Conservation (phyloP, 306 rosid genomes). For the Cotoneaster glaucophyllus region DNA sequence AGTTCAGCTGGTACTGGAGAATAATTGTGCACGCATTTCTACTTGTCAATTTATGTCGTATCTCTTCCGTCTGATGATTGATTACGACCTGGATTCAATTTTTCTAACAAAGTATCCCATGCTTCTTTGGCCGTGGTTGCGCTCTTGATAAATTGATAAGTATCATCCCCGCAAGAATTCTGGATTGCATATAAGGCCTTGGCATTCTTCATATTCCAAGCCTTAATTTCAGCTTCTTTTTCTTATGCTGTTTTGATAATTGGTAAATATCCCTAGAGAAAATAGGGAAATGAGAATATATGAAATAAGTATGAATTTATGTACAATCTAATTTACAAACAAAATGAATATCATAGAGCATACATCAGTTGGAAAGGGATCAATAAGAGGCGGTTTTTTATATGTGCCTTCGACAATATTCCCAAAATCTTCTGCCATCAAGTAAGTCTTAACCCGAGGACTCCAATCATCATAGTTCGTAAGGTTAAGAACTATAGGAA, state of each 20-base stretch:
- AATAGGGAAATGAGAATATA: too few species aligned
- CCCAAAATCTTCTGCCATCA: slow-evolving; percentile 8
- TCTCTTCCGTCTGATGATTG: neutral
- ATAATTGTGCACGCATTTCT: too few species aligned
- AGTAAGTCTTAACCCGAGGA: neutral
- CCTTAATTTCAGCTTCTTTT: neutral
- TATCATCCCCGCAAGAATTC: neutral
- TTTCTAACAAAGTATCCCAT: neutral
- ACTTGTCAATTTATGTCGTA: neutral
- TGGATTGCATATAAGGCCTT: neutral
- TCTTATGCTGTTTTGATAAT: too few species aligned
- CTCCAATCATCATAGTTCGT: slow-evolving; percentile 7
- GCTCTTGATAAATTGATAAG: neutral
- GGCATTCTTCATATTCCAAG: neutral
- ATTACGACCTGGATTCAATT: neutral
- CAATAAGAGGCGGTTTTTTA: too few species aligned
- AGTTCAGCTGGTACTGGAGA: too few species aligned
- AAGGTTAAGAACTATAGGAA: neutral
- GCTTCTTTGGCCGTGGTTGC: neutral
- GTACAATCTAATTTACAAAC: too few species aligned
- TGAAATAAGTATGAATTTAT: too few species aligned
- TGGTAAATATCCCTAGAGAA: too few species aligned
- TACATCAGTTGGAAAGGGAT: too few species aligned
- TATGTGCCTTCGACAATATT: neutral
- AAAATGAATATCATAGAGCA: too few species aligned